Evolutionary conservation across 2,329 filamentous ascomycete species (phyloP).

Genomic region (Botryotinia globosa): DNA sequence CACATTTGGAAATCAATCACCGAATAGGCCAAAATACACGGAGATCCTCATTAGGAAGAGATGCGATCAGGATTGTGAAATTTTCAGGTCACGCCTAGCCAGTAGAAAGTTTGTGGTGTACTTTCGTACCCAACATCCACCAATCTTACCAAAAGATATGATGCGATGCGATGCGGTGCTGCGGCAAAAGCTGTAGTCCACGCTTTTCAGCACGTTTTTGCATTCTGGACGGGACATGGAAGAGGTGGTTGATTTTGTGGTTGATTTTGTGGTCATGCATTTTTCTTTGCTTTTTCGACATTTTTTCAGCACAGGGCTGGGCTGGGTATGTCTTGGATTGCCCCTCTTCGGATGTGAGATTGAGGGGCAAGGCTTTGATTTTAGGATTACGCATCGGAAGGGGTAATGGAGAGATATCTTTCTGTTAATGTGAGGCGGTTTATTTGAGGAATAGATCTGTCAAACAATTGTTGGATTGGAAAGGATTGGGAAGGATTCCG

Average conservation of each 20-base stretch:
- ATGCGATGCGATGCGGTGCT: neutral
- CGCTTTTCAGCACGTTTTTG: constrained; percentile 1
- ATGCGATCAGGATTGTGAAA: neutral
- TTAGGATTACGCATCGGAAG: neutral
- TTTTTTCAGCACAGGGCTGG: neutral
- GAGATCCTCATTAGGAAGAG: neutral
- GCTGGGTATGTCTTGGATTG: neutral
- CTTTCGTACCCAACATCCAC: neutral
- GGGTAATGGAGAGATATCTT: neutral
- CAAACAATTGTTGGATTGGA: neutral
- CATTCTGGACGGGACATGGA: neutral
- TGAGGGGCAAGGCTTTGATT: neutral
- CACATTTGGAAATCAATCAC: neutral
- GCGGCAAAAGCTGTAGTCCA: constrained; percentile 5
- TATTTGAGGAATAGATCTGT: neutral
- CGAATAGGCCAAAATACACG: neutral
- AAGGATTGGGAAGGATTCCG: neutral
- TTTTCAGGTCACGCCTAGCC: neutral
- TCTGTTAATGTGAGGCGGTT: neutral
- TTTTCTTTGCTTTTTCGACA: neutral
- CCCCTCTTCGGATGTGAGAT: neutral
- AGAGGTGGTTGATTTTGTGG: neutral
- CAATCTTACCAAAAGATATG: neutral
- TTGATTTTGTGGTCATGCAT: neutral
- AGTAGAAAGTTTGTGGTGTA: neutral